Base-by-base conservation (phyloP, 1,284 basidiomycete genomes). In the Tylopilus orsonianus region DNA sequence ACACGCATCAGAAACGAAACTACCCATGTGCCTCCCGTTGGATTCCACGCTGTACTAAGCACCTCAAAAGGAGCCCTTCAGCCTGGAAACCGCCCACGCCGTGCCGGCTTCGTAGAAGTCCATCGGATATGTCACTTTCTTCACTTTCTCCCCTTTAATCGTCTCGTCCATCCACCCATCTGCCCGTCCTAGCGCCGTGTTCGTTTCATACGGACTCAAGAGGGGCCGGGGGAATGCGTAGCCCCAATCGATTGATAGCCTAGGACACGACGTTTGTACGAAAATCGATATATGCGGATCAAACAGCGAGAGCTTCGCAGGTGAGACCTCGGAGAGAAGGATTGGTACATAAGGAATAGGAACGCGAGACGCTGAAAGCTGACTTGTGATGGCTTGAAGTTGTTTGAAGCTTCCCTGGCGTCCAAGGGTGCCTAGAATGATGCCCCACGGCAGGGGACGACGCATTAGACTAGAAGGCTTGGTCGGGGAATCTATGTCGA, bases 221-320 rank as follows among this genome's bases (percentile, higher is more conserved):
- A 99, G 73, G 0, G 97, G 97, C 24, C 81, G 78, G 43, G 87
- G 76, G 70, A 99, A 99, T 0, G 96, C 96, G 62, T 94, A 94
- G 2, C 94, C 94, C 97, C 97, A 99, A 66, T 99, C 97, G 53
- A 99, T 99, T 7, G 92, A 95, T 42, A 99, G 71, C 13, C 96
- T 81, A 2, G 96, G 96, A 71, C 96, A 98, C 0, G 93, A 93
- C 2, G 96, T 98, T 67, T 98, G 96, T 18, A 98, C 84, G 63
- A 97, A 97, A 0, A 89, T 85, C 4, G 88, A 84, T 49, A 98
- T 79, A 56, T 93, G 78, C 1, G 81, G 78, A 39, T 81, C 78
- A 66, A 99, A 93, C 4, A 98, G 74, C 2, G 87, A 77, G 23
- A 99, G 79, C 67, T 99, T 99, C 9, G 90, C 85, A 0, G 97